Conservation (phyloP, 768 basidiomycete genomes). For the Russula griseocarnosa region DNA sequence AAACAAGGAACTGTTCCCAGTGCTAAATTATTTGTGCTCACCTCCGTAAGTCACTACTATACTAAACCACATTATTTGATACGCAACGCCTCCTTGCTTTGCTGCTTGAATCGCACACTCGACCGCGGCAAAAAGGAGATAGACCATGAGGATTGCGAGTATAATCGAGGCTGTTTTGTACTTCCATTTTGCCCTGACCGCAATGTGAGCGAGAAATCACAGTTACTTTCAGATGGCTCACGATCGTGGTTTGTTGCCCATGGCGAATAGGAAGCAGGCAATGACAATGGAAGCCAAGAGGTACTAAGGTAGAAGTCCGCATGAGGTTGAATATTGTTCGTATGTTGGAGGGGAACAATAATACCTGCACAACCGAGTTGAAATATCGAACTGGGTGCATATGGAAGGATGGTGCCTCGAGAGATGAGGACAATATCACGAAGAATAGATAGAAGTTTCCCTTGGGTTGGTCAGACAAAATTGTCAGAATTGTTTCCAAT, state of each 20-base stretch:
- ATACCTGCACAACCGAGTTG: constrained; percentile 72
- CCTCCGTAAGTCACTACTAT: constrained; percentile 81
- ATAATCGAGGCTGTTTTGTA: constrained; percentile 75
- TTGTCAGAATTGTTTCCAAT: constrained; percentile 3
- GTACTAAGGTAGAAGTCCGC: constrained; percentile 46
- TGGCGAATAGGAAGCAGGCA: constrained; percentile 89
- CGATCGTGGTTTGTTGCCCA: constrained; percentile 93
- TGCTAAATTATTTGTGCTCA: constrained; percentile 34
- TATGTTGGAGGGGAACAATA: background rate
- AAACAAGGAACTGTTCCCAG: background rate
- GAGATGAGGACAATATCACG: constrained; percentile 84
- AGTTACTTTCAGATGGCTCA: constrained; percentile 35
- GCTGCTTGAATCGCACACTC: constrained; percentile 73
- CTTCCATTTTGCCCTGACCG: constrained; percentile 68
- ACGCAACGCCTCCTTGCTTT: constrained; percentile 57
- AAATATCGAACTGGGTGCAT: constrained; percentile 63
- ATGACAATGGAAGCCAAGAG: constrained; percentile 79
- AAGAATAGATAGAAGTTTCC: constrained; percentile 97
- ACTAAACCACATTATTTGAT: constrained; percentile 78
- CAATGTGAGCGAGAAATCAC: background rate
- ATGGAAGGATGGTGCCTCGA: constrained; percentile 70
- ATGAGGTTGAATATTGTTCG: background rate
- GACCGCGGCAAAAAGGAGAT: constrained; percentile 80
- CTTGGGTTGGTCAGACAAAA: constrained; percentile 36
- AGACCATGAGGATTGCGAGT: constrained; percentile 74